Percentiles rank a stretch among this genome's conserved stretches.
Evolutionary conservation across 768 basidiomycete genomes (phyloP).

Genomic region (Podaxis mareebaensis): DNA sequence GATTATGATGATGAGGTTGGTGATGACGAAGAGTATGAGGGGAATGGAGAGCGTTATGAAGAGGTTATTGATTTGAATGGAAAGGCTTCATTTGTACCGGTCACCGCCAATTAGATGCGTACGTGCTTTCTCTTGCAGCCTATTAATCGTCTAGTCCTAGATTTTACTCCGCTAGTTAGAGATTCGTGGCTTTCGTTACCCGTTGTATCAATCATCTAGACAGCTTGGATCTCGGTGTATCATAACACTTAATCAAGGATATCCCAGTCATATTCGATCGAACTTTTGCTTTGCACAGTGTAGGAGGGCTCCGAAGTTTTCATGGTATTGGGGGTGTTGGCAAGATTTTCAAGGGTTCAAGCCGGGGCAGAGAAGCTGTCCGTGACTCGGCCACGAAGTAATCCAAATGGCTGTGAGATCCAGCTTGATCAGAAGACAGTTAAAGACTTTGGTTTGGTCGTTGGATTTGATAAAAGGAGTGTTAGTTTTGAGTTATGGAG

Average conservation of each 20-base stretch:
- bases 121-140: not conserved
- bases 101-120: not conserved
- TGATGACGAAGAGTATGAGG: slow-evolving; percentile 1
- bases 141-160: not conserved
- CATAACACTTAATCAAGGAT: not conserved
- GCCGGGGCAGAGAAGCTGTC: no score
- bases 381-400: no score
- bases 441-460: no score
- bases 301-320: no score
- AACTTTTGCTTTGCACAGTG: no score
- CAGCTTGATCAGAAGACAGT: no score
- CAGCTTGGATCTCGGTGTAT: not conserved
- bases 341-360: no score
- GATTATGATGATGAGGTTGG: not conserved
- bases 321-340: no score
- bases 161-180: not conserved
- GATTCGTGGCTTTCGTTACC: not conserved
- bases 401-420: no score
- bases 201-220: not conserved
- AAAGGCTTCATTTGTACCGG: not conserved
- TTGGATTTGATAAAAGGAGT: no score
- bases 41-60: not conserved
- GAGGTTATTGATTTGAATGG: not conserved
- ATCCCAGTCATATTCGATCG: no score
- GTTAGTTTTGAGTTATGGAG: no score